These are phyloP conservation scores for Hymenoscyphus fraxineus DNA, from an alignment of 2,329 filamentous ascomycete species.

Conservation along the genomic window DNA sequence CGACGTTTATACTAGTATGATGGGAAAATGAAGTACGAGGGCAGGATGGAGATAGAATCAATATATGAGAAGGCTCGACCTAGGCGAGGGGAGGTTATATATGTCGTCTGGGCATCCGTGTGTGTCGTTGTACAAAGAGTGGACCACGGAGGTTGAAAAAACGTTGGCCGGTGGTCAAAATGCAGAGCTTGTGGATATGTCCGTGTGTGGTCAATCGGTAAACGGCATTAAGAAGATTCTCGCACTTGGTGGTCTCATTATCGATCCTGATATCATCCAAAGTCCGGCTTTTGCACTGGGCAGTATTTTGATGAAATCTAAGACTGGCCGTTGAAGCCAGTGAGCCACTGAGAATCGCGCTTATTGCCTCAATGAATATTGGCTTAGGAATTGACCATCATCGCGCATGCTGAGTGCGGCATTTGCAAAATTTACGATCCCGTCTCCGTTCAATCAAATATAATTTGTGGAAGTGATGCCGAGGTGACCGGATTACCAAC, in stretches of 20 bases:
- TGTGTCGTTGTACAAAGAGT: neutral
- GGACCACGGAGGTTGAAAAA: conserved; percentile 1
- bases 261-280: no score
- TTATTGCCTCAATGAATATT: neutral
- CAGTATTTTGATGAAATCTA: neutral
- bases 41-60: neutral
- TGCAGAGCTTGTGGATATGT: neutral
- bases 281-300: neutral
- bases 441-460: neutral
- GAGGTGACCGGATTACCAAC: neutral
- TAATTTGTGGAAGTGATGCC: neutral
- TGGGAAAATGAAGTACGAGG: neutral
- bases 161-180: neutral
- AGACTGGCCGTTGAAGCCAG: neutral
- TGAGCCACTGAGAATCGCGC: neutral
- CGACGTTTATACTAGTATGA: neutral
- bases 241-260: neutral
- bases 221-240: neutral
- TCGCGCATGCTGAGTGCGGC: neutral
- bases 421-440: neutral
- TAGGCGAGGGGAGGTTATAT: neutral
- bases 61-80: neutral
- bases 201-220: neutral
- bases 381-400: neutral
- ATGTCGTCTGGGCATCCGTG: neutral